Conservation (phyloP, 306 rosid species). For the Morella rubra region DNA sequence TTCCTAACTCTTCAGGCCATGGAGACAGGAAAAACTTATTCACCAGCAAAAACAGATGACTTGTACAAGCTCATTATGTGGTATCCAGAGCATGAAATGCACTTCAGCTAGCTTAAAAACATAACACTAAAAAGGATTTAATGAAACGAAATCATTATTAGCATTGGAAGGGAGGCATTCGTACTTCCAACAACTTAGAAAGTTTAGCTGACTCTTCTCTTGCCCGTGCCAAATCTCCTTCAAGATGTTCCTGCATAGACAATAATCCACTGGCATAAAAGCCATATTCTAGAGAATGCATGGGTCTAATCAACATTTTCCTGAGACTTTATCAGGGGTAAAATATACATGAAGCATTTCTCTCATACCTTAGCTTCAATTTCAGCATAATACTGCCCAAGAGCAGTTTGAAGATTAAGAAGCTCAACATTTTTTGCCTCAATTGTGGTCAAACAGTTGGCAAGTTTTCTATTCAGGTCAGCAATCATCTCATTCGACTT, state of each 20-base stretch:
- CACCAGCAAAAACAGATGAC: not conserved
- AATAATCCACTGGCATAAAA: slow-evolving; percentile 13
- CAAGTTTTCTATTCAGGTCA: slow-evolving; percentile 75
- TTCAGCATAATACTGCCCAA: slow-evolving; percentile 98
- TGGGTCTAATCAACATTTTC: not conserved
- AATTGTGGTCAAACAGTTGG: slow-evolving; percentile 57
- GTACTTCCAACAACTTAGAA: slow-evolving; percentile 64
- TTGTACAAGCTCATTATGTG: not conserved
- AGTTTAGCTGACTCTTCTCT: slow-evolving; percentile 72
- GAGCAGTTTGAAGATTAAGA: slow-evolving; percentile 91
- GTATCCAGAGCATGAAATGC: not conserved
- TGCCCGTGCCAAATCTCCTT: slow-evolving; percentile 70
- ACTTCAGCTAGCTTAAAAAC: slow-evolving; percentile 9
- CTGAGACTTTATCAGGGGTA: not conserved
- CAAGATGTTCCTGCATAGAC: slow-evolving; percentile 67
- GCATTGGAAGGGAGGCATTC: slow-evolving; percentile 21
- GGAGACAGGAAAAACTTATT: not conserved
- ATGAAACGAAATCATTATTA: not conserved
- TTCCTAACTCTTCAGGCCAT: not conserved
- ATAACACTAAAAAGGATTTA: not conserved
- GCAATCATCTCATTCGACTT: slow-evolving; percentile 66
- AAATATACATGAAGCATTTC: slow-evolving; percentile 12
- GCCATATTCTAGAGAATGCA: not conserved
- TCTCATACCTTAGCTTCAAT: slow-evolving; percentile 89
- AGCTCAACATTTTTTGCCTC: slow-evolving; percentile 88